Evolutionary conservation across 306 rosid genomes (phyloP), one percentile per base, ranked within the genome.

Genomic region (Alnus glutinosa): DNA sequence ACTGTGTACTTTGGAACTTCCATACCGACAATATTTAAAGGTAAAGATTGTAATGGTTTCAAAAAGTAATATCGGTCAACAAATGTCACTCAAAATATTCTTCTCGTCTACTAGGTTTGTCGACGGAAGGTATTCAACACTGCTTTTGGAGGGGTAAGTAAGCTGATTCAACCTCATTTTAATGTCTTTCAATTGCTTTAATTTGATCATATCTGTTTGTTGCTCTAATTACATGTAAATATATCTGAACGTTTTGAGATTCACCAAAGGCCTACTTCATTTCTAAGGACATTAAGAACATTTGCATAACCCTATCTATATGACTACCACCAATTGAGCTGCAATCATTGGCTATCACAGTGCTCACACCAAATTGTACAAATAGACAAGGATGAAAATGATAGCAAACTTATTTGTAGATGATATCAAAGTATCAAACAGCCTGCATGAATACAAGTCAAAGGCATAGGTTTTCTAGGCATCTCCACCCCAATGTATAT

Each of bases 101-200:
- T 83, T 85, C 73, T 78, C 80, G 76, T 79, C 78, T 73, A 75
- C 77, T 84, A 94, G 98, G 98, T 77, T 88, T 93, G 78, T 66
- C 97, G 23, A 94, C 98, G 5, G 87, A 82, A 78, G 97, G 84
- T 73, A 94, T 92, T 90, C 98, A 94, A 83, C 89, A 87, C 14
- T 89, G 94, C 89, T 94, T 94, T 74, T 92, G 98, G 98, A 94
- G 88, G 89, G 98, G 98, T 92, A 88, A 30, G 81, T 51, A 74
- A 74, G 37, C 78, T 78, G 81, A 71, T 72, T 71, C 79, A 8
- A 68, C n/a, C 63, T 55, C 67, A 39, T 57, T 58, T 51, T 11
- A 57, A 49, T 28, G 39, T 66, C 73, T 32, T 18, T 18, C 51
- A 28, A 30, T 10, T 51, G 75, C 44, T 32, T 42, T 79, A 62